Conservation (phyloP, 2,329 filamentous ascomycete species). For the Colletotrichum sp. region DNA sequence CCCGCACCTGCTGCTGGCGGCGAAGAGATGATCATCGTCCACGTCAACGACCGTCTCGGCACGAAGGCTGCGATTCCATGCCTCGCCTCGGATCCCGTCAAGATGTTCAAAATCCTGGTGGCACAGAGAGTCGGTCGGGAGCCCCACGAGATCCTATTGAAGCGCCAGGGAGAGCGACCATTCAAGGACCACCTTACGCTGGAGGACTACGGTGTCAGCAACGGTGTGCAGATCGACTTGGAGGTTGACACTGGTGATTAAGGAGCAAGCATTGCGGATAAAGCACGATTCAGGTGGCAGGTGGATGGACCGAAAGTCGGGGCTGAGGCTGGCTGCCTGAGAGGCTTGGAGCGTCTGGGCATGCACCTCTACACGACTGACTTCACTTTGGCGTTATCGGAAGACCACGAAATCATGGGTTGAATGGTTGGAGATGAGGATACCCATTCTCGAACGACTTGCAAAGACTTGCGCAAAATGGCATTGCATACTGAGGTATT, state of each 20-base stretch:
- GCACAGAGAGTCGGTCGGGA: constrained; percentile 88
- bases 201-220: constrained; percentile 92
- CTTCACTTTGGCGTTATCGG: constrained; percentile 1
- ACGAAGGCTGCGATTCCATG: constrained; percentile 96
- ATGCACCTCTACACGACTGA: background rate
- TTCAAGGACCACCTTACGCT: constrained; percentile 91
- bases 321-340: background rate
- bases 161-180: constrained; percentile 88
- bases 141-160: constrained; percentile 89
- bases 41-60: constrained; percentile 93
- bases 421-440: background rate
- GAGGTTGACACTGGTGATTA: constrained; percentile 67
- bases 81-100: constrained; percentile 81
- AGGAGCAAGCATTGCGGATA: constrained; percentile 23
- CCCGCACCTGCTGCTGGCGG: constrained; percentile 37
- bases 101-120: constrained; percentile 89
- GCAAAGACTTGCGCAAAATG: background rate
- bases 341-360: background rate
- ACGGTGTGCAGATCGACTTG: constrained; percentile 76
- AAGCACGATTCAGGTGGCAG: no score
- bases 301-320: background rate
- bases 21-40: constrained; percentile 91
- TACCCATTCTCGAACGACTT: background rate
- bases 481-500: background rate
- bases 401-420: background rate